phyloP scores from a whole-genome alignment of 2,329 filamentous ascomycete genomes.

The Curvularia lunata region DNA sequence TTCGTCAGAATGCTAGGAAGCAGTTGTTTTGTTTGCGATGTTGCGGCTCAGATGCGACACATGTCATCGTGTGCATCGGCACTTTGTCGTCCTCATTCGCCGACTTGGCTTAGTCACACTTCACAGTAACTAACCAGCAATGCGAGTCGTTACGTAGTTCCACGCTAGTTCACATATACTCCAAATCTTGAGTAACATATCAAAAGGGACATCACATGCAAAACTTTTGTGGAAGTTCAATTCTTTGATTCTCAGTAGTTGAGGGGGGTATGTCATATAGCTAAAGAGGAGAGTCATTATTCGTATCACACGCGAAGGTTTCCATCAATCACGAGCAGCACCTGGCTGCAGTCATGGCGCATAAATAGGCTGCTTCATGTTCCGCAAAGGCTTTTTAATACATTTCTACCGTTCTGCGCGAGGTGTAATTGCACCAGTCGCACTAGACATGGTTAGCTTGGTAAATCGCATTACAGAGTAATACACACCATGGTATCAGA shows the following conservation, averaged over 20 bases:
- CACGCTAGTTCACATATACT: background rate
- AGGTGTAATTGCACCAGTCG: slow-evolving; percentile 50
- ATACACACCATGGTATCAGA: slow-evolving; percentile 62
- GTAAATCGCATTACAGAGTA: no score
- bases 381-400: slow-evolving; percentile 27
- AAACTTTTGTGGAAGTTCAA: background rate
- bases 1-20: slow-evolving; percentile 2
- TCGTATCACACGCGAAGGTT: slow-evolving; percentile 12
- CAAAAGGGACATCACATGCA: slow-evolving; percentile 1
- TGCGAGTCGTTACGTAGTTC: background rate
- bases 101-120: slow-evolving; percentile 18
- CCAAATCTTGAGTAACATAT: background rate
- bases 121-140: background rate
- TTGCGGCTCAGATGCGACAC: slow-evolving; percentile 31
- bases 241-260: background rate
- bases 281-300: slow-evolving; percentile 19
- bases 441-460: slow-evolving; percentile 36
- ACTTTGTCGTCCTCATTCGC: slow-evolving; percentile 32
- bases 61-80: slow-evolving; percentile 45
- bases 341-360: background rate
- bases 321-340: background rate
- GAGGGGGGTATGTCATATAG: slow-evolving; percentile 30
- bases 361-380: background rate
- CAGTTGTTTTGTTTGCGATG: slow-evolving; percentile 19
- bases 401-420: slow-evolving; percentile 44